Evolutionary conservation across 257 asterid species (phyloP).

Genomic region (Nicotiana otophora): DNA sequence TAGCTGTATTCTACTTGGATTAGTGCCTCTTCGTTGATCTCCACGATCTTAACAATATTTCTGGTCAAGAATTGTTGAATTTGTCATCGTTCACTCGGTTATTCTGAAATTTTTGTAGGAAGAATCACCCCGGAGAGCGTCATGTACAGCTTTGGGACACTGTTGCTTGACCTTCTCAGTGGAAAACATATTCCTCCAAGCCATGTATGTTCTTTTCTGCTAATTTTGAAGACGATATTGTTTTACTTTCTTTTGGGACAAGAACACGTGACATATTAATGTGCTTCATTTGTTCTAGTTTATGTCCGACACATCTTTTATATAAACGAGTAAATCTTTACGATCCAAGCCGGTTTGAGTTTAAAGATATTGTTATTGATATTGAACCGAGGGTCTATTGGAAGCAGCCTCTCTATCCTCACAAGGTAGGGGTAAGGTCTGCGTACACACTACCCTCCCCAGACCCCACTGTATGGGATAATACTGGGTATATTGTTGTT

Average conservation of each 20-base stretch:
- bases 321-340: neutral
- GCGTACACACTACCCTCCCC: too few relatives aligned
- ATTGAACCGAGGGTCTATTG: too few relatives aligned
- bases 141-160: conserved; percentile 88
- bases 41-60: neutral
- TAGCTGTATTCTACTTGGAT: neutral
- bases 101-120: conserved; percentile 39
- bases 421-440: too few relatives aligned
- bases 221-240: conserved; percentile 6
- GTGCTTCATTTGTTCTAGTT: neutral
- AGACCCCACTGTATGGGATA: too few relatives aligned
- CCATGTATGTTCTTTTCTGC: conserved; percentile 55
- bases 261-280: neutral
- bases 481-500: too few relatives aligned
- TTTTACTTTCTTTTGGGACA: conserved; percentile 8
- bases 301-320: neutral
- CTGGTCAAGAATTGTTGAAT: neutral
- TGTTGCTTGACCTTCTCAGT: conserved; percentile 90
- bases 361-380: neutral
- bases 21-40: neutral
- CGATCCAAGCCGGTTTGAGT: neutral
- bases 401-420: too few relatives aligned
- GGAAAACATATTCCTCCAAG: conserved; percentile 98
- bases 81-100: neutral
- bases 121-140: conserved; percentile 89